Evolutionary conservation across 208 protist species (phyloP).

Genomic region (Endotrypanum monterogeii): DNA sequence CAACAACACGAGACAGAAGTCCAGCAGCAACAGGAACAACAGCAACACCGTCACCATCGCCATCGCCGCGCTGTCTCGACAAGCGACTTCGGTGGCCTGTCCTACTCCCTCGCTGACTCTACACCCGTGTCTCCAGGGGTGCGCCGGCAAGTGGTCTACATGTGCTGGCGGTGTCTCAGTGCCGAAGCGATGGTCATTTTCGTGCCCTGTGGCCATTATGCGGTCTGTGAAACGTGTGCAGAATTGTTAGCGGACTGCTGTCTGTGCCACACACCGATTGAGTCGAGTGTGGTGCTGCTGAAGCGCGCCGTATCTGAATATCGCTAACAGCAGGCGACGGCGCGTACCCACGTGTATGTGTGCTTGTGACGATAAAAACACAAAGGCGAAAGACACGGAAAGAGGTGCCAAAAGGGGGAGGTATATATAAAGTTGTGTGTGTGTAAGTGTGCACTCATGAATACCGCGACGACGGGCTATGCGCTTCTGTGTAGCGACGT

Average conservation of each 20-base stretch:
- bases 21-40: slow-evolving; percentile 14
- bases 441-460: neutral
- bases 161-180: slow-evolving; percentile 79
- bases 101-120: slow-evolving; percentile 47
- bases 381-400: neutral
- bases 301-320: slow-evolving; percentile 7
- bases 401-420: neutral
- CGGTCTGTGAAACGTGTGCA: slow-evolving; percentile 51
- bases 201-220: slow-evolving; percentile 74
- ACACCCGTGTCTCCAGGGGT: slow-evolving; percentile 38
- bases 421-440: too few species aligned
- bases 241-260: slow-evolving; percentile 51
- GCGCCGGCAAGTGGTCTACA: slow-evolving; percentile 56
- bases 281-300: slow-evolving; percentile 47
- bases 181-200: slow-evolving; percentile 64
- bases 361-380: neutral
- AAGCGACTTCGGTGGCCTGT: slow-evolving; percentile 44
- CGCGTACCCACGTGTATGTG: neutral
- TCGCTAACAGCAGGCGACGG: slow-evolving; percentile 9
- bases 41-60: slow-evolving; percentile 15
- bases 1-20: slow-evolving; percentile 19
- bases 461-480: neutral
- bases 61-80: slow-evolving; percentile 39
- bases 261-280: slow-evolving; percentile 53
- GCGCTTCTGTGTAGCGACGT: too few species aligned